These are phyloP conservation scores for Pichia sp. DNA, from an alignment of 1,139 yeast species.

Conservation along the genomic window DNA sequence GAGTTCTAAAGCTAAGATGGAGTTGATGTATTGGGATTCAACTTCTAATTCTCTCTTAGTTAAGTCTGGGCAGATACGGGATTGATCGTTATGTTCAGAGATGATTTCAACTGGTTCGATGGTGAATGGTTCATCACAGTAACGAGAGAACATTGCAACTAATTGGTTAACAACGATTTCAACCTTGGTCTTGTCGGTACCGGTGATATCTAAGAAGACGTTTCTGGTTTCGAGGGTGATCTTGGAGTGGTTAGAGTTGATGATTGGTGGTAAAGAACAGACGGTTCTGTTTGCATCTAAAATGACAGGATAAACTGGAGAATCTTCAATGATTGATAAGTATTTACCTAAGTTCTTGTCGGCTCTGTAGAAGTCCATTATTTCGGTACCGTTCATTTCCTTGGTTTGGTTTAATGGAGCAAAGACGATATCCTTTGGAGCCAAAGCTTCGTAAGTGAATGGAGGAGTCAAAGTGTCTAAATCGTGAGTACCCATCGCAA, in stretches of 20 bases:
- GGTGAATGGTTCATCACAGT: slow-evolving; percentile 73
- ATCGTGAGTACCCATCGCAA: slow-evolving; percentile 99
- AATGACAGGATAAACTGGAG: slow-evolving; percentile 90
- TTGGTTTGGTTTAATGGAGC: slow-evolving; percentile 84
- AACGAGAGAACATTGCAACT: slow-evolving; percentile 94
- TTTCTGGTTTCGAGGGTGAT: slow-evolving; percentile 82
- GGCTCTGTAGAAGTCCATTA: slow-evolving; percentile 88
- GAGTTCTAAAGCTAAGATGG: slow-evolving; percentile 81
- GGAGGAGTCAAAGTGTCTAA: slow-evolving; percentile 80
- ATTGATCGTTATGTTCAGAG: slow-evolving; percentile 77
- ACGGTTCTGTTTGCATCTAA: slow-evolving; percentile 76
- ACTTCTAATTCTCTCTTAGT: slow-evolving; percentile 68
- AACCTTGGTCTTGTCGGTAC: slow-evolving; percentile 91
- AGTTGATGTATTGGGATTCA: slow-evolving; percentile 83
- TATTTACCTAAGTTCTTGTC: slow-evolving; percentile 90
- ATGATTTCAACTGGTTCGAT: slow-evolving; percentile 88
- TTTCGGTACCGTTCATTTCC: slow-evolving; percentile 70
- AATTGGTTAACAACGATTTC: slow-evolving; percentile 89
- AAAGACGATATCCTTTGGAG: slow-evolving; percentile 76
- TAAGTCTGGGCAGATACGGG: slow-evolving; percentile 76
- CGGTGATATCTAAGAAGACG: slow-evolving; percentile 92
- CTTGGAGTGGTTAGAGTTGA: slow-evolving; percentile 90
- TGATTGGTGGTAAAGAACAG: slow-evolving; percentile 95
- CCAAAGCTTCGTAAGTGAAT: slow-evolving; percentile 82
- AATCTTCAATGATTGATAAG: slow-evolving; percentile 83